These are phyloP conservation scores for Phialocephala sp. DNA, from an alignment of 2,329 filamentous ascomycete species.

Conservation along the genomic window DNA sequence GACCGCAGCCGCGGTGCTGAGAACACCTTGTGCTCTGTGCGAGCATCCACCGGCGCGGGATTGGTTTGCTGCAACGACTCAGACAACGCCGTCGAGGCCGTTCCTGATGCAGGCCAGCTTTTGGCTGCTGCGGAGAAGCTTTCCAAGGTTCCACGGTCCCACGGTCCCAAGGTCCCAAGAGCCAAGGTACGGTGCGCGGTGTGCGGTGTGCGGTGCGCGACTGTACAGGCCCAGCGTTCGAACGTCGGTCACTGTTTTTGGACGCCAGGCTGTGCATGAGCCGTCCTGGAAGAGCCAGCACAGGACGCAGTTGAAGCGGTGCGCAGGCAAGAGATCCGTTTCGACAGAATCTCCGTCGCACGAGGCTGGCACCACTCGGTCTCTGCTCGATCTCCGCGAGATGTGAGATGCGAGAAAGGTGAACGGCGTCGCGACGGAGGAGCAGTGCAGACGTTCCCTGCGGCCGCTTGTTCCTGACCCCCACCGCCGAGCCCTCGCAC, in stretches of 20 bases:
- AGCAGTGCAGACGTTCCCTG: neutral
- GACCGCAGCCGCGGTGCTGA: slow-evolving; percentile 1
- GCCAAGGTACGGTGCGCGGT: no score
- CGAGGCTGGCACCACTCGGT: neutral
- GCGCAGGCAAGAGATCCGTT: no score
- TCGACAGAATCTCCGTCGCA: neutral
- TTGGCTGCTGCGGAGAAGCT: slow-evolving; percentile 6
- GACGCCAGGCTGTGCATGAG: slow-evolving; percentile 10
- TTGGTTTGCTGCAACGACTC: neutral
- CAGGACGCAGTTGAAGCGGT: no score
- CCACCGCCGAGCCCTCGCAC: neutral
- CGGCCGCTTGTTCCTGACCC: neutral
- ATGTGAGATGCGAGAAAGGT: neutral
- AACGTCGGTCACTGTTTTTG: slow-evolving; percentile 8
- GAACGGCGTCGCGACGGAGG: neutral
- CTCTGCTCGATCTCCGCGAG: neutral
- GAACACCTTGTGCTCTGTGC: slow-evolving; percentile 8
- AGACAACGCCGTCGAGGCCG: neutral
- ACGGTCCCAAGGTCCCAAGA: no score
- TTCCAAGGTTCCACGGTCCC: neutral
- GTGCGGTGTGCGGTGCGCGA: no score
- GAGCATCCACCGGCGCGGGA: neutral
- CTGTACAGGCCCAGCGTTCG: neutral
- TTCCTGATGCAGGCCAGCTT: slow-evolving; percentile 10
- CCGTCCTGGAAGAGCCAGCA: no score